Evolutionary conservation across 1,139 yeast species (phyloP), one percentile per base, ranked within the genome.

Genomic region (Taphrina wiesneri): DNA sequence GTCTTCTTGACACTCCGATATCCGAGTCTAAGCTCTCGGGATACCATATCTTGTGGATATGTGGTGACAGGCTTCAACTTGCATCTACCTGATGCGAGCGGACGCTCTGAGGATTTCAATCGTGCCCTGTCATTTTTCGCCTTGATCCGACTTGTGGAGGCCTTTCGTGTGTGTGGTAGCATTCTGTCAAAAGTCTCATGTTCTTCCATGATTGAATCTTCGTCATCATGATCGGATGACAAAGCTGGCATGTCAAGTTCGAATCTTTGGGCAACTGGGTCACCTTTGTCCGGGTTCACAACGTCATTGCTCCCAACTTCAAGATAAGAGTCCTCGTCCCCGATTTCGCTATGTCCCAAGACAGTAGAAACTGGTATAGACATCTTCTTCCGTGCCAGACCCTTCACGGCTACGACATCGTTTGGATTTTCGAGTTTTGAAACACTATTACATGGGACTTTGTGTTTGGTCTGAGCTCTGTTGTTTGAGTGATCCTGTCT

Each of bases 11-110:
- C 21, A 11, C 46, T 15, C n/a, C 57, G 57, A 13, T 17, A 17
- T 3, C 46, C 57, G 17, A 53, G 57, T n/a, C 57, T 23, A 9
- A 53, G 19, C 23, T 53, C 57, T 19, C 57, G 57, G n/a, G 57
- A 32, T 19, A 28, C 30, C 36, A 34, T 26, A 17, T 51, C 39
- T n/a, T 39, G 56, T 30, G 30, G 30, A 11, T 39, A 39, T 30
- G 26, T 51, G 17, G 41, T 3, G 19, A 28, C 13, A 15, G 30
- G 1, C 3, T 21, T 15, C 19, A 19, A 11, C 32, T 34, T 17
- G 23, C 23, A 7, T n/a, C 23, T 6, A 15, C 15, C 3, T 5
- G 23, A 13, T 43, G 23, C n/a, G 57, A n/a, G n/a, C n/a, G n/a
- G n/a, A n/a, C n/a, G n/a, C n/a, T n/a, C n/a, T n/a, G n/a, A n/a